Percentiles rank a stretch among this genome's conserved stretches.
Evolutionary conservation across 805 yeast species (phyloP).

Genomic region (Saturnispora diversa): DNA sequence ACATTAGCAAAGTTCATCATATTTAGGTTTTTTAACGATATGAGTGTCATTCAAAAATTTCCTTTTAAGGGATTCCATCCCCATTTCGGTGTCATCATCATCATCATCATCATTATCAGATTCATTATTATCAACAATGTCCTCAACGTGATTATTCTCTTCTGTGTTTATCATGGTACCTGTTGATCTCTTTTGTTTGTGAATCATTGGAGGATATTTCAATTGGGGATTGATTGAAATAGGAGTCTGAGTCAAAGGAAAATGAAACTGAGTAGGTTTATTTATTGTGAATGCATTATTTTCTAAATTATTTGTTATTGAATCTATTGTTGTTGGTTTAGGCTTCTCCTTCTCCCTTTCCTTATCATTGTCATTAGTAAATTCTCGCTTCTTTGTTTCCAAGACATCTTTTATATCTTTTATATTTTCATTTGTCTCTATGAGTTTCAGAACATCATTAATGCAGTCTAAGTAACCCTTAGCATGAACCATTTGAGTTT

Average conservation of each 20-base stretch:
- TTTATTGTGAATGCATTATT: conserved; percentile 16
- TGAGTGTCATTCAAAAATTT: neutral
- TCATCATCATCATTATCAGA: neutral
- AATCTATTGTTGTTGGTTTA: too few relatives aligned
- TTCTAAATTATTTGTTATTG: conserved; percentile 1
- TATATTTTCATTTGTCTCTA: conserved; percentile 24
- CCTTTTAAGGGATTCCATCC: conserved; percentile 3
- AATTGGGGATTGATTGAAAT: conserved; percentile 10
- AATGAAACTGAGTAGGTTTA: conserved; percentile 21
- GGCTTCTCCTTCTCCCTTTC: too few relatives aligned
- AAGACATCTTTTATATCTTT: conserved; percentile 34
- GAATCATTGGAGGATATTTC: conserved; percentile 1
- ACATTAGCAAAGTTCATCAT: conserved; percentile 8
- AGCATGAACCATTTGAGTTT: conserved; percentile 38
- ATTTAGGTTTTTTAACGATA: conserved; percentile 6
- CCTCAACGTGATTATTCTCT: neutral
- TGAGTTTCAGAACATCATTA: conserved; percentile 38
- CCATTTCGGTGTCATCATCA: neutral
- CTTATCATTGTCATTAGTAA: conserved; percentile 8
- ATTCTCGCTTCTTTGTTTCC: conserved; percentile 25
- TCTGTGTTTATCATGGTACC: neutral
- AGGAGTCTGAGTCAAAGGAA: conserved; percentile 23
- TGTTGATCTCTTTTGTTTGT: neutral
- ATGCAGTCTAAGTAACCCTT: conserved; percentile 58
- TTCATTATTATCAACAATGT: neutral